These are phyloP conservation scores for Lachnellula occidentalis DNA, from an alignment of 2,329 filamentous ascomycete species.

Conservation along the genomic window DNA sequence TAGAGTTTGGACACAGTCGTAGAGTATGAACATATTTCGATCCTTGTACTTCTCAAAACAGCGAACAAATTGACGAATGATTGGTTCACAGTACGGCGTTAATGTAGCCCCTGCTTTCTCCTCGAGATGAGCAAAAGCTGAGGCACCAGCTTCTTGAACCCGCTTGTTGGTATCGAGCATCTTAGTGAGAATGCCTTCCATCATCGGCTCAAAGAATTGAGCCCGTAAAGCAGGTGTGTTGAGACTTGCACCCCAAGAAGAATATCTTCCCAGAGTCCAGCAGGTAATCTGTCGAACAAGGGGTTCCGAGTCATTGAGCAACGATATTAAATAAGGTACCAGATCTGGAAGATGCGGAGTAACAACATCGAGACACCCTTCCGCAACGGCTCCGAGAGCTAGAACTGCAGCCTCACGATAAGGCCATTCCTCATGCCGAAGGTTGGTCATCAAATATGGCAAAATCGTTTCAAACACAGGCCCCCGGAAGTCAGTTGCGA, in stretches of 20 bases:
- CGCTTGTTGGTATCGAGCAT: constrained; percentile 98
- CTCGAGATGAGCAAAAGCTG: constrained; percentile 91
- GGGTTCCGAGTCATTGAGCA: constrained; percentile 79
- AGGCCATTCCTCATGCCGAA: constrained; percentile 85
- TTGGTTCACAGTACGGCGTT: constrained; percentile 80
- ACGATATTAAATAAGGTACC: constrained; percentile 81
- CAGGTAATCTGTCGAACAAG: constrained; percentile 96
- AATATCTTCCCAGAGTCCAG: constrained; percentile 94
- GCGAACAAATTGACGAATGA: constrained; percentile 83
- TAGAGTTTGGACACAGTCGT: constrained; percentile 96
- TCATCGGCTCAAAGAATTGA: constrained; percentile 87
- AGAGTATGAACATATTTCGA: constrained; percentile 97
- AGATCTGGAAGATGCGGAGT: constrained; percentile 86
- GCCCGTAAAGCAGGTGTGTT: constrained; percentile 60
- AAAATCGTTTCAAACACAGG: constrained; percentile 88
- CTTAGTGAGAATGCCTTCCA: constrained; percentile 88
- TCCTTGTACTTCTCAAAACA: constrained; percentile 98
- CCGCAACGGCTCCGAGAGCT: constrained; percentile 87
- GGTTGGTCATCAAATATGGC: constrained; percentile 84
- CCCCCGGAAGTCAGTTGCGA: constrained; percentile 83
- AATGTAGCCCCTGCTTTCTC: constrained; percentile 82
- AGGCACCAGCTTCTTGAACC: constrained; percentile 93
- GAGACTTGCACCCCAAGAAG: constrained; percentile 80
- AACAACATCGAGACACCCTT: constrained; percentile 87
- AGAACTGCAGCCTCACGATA: constrained; percentile 91